Evolutionary conservation across 495 filamentous ascomycete species (phyloP).

Genomic region (Daldinia concentrica): DNA sequence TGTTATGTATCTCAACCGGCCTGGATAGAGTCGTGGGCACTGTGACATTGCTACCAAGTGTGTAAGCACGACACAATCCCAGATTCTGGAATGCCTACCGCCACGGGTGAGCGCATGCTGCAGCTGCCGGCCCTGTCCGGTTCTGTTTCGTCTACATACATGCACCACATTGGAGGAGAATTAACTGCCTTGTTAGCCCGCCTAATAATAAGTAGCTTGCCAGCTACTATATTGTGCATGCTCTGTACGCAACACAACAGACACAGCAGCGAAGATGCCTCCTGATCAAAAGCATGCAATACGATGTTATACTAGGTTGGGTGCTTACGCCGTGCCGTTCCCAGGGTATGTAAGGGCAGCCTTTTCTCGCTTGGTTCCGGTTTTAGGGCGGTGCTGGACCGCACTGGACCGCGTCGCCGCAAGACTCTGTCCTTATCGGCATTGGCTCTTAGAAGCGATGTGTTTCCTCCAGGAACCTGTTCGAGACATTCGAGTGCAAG

Average conservation of each 20-base stretch:
- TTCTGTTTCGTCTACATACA: conserved; percentile 36
- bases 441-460: conserved; percentile 7
- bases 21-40: conserved; percentile 28
- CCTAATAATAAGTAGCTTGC: conserved; percentile 20
- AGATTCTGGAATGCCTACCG: conserved; percentile 42
- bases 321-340: conserved; percentile 6
- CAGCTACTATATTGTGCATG: conserved; percentile 19
- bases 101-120: conserved; percentile 39
- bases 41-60: conserved; percentile 30
- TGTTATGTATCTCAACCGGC: conserved; percentile 36
- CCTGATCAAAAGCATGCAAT: conserved; percentile 3
- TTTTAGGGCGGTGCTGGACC: conserved; percentile 4
- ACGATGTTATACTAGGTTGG: conserved; percentile 5
- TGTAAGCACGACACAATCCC: conserved; percentile 44
- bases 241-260: neutral
- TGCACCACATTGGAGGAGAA: conserved; percentile 33
- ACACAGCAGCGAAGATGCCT: neutral
- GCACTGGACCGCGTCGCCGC: conserved; percentile 1
- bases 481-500: conserved; percentile 29
- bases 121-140: conserved; percentile 26
- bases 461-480: conserved; percentile 9
- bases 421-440: neutral
- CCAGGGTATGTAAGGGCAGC: conserved; percentile 4
- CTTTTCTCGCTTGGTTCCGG: conserved; percentile 11
- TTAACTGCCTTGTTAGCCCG: conserved; percentile 31